Percentiles rank a stretch among this genome's conserved stretches.
phyloP scores from a whole-genome alignment of 805 yeast genomes.

The Kregervanrija fluxuum region DNA sequence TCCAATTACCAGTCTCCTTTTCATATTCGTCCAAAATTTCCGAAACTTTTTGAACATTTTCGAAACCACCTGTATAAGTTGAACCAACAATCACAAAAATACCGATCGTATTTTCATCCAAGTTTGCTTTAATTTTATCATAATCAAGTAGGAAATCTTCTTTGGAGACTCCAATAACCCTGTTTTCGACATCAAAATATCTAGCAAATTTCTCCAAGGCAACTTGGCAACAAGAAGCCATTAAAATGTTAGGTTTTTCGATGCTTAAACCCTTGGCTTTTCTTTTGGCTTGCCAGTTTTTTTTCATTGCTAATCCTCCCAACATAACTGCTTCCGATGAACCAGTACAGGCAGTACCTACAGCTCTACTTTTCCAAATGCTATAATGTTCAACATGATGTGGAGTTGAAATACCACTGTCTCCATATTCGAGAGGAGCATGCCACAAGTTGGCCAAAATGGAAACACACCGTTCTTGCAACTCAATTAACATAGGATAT shows the following conservation, averaged over 20 bases:
- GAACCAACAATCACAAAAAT: constrained; percentile 84
- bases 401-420: constrained; percentile 13
- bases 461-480: constrained; percentile 76
- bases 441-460: constrained; percentile 79
- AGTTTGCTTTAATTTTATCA: constrained; percentile 47
- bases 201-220: constrained; percentile 92
- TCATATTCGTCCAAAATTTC: constrained; percentile 65
- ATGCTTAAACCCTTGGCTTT: constrained; percentile 50
- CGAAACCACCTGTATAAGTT: constrained; percentile 90
- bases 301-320: constrained; percentile 90
- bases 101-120: constrained; percentile 92
- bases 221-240: constrained; percentile 92
- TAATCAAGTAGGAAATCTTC: constrained; percentile 62
- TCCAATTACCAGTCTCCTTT: constrained; percentile 52
- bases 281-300: constrained; percentile 72
- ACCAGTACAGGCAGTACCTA: constrained; percentile 92
- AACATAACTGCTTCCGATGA: constrained; percentile 91
- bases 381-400: constrained; percentile 2
- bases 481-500: constrained; percentile 76
- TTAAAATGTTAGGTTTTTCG: constrained; percentile 72
- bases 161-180: constrained; percentile 61
- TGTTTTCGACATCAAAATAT: constrained; percentile 84
- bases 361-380: constrained; percentile 31
- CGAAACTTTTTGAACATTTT: constrained; percentile 57
- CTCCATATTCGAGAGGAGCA: constrained; percentile 39